Evolutionary conservation across 2,329 filamentous ascomycete species (phyloP), one percentile per base, ranked within the genome.

Genomic region (Xylariaceae sp.): DNA sequence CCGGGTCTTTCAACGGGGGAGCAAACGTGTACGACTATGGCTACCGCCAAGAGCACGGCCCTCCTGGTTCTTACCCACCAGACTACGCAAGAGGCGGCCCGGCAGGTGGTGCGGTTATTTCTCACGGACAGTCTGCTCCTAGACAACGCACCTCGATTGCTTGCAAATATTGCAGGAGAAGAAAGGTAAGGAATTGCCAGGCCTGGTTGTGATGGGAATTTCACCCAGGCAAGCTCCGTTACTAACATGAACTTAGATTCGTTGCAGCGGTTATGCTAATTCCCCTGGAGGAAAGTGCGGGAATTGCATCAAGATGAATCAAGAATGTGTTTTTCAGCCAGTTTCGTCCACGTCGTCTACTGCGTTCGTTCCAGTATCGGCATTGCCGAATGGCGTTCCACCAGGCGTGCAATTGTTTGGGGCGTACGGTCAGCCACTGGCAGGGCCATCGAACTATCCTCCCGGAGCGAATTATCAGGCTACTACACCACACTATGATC

Each of bases 291-390:
- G 83, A 9, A 84, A 85, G 62, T 86, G 83, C 63, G 79, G 82
- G 52, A 86, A 86, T 64, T 86, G 83, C 65, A 82, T 83, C 34
- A 82, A 84, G 60, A 84, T 85, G 73, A 83, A 83, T 45, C 84
- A 86, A 63, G 83, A 86, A 59, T 86, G 83, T 58, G 78, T 86
- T 12, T 86, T 86, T 57, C 83, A 86, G 65, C 83, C 83, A 0
- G 83, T 86, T 1, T 84, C 81, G 3, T 82, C 79, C 0, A 80
- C 81, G 9, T 79, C 79, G 34, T 81, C 81, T 4, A 83, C 82
- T 1, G 82, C 83, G 1, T 86, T 86, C 60, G 82, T 86, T 12
- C 83, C 83, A 1, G 80, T 86, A 4, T 83, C 82, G 2, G 82
- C 83, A 14, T 74, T 86, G 5, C 79, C 79, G n/a, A 82, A 82